Evolutionary conservation across 495 filamentous ascomycete species (phyloP).

Genomic region (Penicillium steckii): DNA sequence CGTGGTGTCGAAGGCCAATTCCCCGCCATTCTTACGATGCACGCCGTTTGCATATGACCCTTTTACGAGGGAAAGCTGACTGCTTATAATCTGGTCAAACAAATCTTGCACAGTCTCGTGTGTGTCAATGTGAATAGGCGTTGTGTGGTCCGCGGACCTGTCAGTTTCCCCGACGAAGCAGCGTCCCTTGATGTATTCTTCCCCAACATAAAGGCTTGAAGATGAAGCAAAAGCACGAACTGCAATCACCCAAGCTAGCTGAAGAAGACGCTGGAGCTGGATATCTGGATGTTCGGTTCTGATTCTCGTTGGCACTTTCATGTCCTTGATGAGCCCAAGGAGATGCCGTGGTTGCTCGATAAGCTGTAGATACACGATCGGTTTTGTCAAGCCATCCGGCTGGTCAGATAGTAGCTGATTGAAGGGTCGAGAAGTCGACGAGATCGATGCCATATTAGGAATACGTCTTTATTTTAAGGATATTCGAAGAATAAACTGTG

Average conservation of each 20-base stretch:
- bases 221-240: constrained; percentile 11
- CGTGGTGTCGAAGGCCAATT: not conserved
- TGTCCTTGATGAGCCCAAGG: constrained; percentile 8
- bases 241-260: constrained; percentile 14
- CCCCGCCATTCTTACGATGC: not conserved
- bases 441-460: constrained; percentile 11
- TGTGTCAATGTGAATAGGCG: constrained; percentile 15
- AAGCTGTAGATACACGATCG: not conserved
- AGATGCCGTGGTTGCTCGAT: constrained; percentile 3
- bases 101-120: constrained; percentile 9
- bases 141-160: not conserved
- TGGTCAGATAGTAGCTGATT: not conserved
- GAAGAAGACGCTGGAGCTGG: constrained; percentile 16
- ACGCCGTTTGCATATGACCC: not conserved
- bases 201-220: constrained; percentile 13
- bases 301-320: constrained; percentile 1
- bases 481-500: no score
- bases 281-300: constrained; percentile 11
- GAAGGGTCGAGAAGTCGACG: constrained; percentile 1
- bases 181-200: constrained; percentile 9
- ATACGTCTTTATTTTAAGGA: no score
- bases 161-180: constrained; percentile 12
- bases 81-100: not conserved
- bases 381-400: not conserved
- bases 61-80: not conserved